Base-by-base conservation (phyloP, 495 filamentous ascomycete genomes). In the Annulohypoxylon maeteangense region DNA sequence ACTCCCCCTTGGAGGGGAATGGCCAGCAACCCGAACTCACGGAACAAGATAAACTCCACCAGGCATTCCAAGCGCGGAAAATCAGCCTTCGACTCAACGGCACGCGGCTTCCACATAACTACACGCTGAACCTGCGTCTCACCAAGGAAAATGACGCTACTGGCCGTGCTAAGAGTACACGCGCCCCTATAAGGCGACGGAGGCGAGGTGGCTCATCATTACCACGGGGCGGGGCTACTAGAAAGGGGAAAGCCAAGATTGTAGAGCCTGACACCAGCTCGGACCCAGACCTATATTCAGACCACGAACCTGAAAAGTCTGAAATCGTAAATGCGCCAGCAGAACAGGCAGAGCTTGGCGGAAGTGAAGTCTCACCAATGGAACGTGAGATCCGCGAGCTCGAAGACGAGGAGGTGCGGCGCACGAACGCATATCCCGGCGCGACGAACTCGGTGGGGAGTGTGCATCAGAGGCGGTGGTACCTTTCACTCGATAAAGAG, bases 391-490 rank as follows among this genome's bases (percentile, higher is more conserved):
- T 81, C 14, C 76, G 74, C 27, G 74, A 80, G 61, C 69, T 78
- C 10, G 83, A 86, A 55, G 80, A 83, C 62, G 69, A 81, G n/a
- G 62, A 83, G 20, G 88, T 89, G 27, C 86, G 87, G n/a, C 68
- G 74, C 3, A 86, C 84, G 10, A 92, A 92, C 64, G 87, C 90
- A 16, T 91, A 92, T 74, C 77, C 86, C 0, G 88, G 90, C 20
- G 87, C 90, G 0, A 80, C 53, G 0, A 91, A 91, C 71, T 85
- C 78, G 11, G 88, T 91, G 36, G 85, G 83, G 3, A 90, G 88
- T 8, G 81, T 91, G 18, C 86, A 91, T 68, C 88, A 90, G 73
- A 84, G 90, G 1, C 78, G 81, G 3, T 92, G 90, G 90, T 88
- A 84, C 62, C 74, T 91, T 16, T 83, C 82, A 23, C 75, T 91